A percentile compares a stretch with the other conserved stretches of the same genome.
Conservation (phyloP, 2,329 filamentous ascomycete genomes). For the Fusarium lateritium region DNA sequence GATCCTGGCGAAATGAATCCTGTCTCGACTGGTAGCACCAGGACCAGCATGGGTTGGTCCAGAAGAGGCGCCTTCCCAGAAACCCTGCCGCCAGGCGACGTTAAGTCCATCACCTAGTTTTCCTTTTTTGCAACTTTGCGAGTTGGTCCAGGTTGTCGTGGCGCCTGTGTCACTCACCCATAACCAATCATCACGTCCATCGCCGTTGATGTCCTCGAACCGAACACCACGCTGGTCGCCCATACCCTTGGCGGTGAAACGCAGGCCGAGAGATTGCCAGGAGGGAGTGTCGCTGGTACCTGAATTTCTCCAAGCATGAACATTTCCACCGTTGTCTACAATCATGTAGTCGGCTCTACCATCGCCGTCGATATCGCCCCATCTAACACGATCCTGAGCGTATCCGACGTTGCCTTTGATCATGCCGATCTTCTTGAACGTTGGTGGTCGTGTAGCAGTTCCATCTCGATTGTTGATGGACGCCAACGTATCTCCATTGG, state of each 20-base stretch:
- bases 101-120: conserved; percentile 40
- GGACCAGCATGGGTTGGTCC: conserved; percentile 37
- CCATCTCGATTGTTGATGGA: conserved; percentile 16
- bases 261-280: conserved; percentile 53
- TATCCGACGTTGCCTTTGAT: conserved; percentile 4
- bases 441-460: neutral
- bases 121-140: conserved; percentile 36
- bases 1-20: conserved; percentile 32
- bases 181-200: conserved; percentile 46
- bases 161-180: conserved; percentile 41
- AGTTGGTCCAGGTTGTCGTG: conserved; percentile 45
- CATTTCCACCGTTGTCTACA: neutral
- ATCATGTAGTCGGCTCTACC: conserved; percentile 16
- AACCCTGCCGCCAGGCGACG: conserved; percentile 39
- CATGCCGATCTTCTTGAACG: conserved; percentile 7
- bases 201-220: conserved; percentile 44
- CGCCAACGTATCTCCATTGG: neutral
- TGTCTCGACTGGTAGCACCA: neutral
- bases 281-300: neutral
- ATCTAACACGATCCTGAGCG: conserved; percentile 12
- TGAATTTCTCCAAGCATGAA: conserved; percentile 8
- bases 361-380: conserved; percentile 20
- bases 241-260: conserved; percentile 39
- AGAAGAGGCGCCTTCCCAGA: conserved; percentile 16
- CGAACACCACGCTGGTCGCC: conserved; percentile 42